Conservation (phyloP, 2,329 filamentous ascomycete species). For the Aspergillus texensis region DNA sequence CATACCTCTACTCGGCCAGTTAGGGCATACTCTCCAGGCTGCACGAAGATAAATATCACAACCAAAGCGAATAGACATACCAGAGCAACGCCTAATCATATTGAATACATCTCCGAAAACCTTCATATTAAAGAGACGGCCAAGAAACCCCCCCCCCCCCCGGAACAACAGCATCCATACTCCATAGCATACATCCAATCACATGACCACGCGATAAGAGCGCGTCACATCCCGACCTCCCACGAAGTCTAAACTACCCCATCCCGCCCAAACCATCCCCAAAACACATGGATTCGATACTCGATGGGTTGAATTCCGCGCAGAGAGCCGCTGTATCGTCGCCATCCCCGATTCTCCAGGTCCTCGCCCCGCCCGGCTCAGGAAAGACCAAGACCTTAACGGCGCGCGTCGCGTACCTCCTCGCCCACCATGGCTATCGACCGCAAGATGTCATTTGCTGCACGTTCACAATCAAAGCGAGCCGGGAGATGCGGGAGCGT, state of each 20-base stretch:
- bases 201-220: slow-evolving; percentile 13
- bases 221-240: background rate
- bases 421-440: slow-evolving; percentile 69
- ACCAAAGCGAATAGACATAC: background rate
- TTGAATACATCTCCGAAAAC: background rate
- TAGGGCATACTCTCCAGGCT: background rate
- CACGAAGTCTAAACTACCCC: background rate
- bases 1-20: background rate
- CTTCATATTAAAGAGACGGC: background rate
- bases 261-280: background rate
- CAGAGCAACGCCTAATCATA: background rate
- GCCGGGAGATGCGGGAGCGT: slow-evolving; percentile 88
- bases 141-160: background rate
- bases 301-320: slow-evolving; percentile 65
- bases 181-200: background rate
- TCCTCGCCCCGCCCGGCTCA: slow-evolving; percentile 66
- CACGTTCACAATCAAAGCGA: slow-evolving; percentile 96
- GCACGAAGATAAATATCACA: background rate
- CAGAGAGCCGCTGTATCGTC: slow-evolving; percentile 68
- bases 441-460: slow-evolving; percentile 92
- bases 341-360: slow-evolving; percentile 60
- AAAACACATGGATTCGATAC: slow-evolving; percentile 54
- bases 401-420: slow-evolving; percentile 85
- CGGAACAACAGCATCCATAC: background rate
- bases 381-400: slow-evolving; percentile 97